A percentile compares a stretch with the other conserved stretches of the same genome.
These are phyloP conservation scores for Linnemannia hyalina DNA, from an alignment of 192 early-diverging fungal species.

Conservation along the genomic window DNA sequence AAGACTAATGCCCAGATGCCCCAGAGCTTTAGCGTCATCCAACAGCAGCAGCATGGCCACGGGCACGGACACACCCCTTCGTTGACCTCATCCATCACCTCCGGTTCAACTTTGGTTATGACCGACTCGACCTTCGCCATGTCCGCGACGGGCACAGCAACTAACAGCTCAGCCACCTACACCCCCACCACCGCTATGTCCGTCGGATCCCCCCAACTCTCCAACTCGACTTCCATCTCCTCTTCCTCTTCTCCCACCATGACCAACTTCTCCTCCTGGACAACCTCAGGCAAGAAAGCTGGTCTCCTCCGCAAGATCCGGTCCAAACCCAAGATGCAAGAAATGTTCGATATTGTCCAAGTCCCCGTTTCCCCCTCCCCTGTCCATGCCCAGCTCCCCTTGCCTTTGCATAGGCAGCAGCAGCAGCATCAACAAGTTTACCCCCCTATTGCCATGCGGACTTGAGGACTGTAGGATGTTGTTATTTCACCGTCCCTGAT, in stretches of 20 bases:
- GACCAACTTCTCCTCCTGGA: slow-evolving; percentile 12
- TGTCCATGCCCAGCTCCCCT: neutral
- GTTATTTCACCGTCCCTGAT: neutral
- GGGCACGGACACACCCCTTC: slow-evolving; percentile 24
- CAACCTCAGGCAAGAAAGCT: slow-evolving; percentile 19
- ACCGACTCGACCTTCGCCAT: neutral
- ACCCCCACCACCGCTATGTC: neutral
- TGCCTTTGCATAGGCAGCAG: neutral
- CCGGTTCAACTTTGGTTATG: slow-evolving; percentile 9
- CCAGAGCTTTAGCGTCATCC: neutral
- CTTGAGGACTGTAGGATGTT: neutral
- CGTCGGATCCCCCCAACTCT: neutral
- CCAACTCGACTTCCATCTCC: neutral
- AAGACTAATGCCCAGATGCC: slow-evolving; percentile 1
- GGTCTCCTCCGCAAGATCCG: slow-evolving; percentile 47
- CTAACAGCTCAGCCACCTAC: slow-evolving; percentile 3
- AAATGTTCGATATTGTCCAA: slow-evolving; percentile 28
- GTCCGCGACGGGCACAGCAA: neutral
- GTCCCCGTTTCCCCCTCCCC: neutral
- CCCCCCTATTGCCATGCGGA: neutral
- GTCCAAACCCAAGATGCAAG: slow-evolving; percentile 32
- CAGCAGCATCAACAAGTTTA: neutral
- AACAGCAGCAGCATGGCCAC: neutral
- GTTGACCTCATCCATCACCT: slow-evolving; percentile 22
- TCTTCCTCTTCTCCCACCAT: slow-evolving; percentile 16